Evolutionary conservation across 2,329 filamentous ascomycete species (phyloP), one percentile per base, ranked within the genome.

Genomic region (Blastomyces silverae): DNA sequence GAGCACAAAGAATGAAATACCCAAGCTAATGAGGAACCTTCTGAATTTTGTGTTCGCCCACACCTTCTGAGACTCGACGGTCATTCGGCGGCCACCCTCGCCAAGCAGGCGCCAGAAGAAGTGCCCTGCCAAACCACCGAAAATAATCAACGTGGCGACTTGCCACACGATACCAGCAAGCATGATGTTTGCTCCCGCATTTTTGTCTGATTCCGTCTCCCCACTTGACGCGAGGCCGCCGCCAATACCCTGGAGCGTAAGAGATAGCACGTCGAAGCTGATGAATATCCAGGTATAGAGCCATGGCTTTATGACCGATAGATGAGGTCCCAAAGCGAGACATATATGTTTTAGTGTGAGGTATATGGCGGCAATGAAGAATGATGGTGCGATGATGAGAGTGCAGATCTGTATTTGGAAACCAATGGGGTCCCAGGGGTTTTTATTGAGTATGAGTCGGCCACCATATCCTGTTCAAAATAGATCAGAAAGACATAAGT

Each of bases 131-230:
- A 84, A 76, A 31, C 69, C 42, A 58, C 83, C 80, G 78, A 89
- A 89, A 64, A 81, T 72, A 53, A 80, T 68, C 50, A 87, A 78
- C 2, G 84, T 85, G 66, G 81, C 74, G 50, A 88, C 86, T 70
- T 89, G 86, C 72, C 83, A 84, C n/a, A 79, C 73, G 0, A 89
- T 80, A 42, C 87, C 87, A 4, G 84, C 84, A n/a, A 89, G 80
- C 81, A 86, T 87, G 75, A 88, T 83, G 70, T 88, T 77, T 67
- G 83, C 80, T 22, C 85, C 87, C 0, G 71, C 69, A 0, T 75
- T 67, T 13, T 76, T 68, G n/a, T 73, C 72, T 39, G 4, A 58
- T 63, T 78, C 71, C 58, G 79, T 64, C 31, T 71, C 64, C 20
- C 80, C 77, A 15, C 77, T 72, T 8, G 81, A 78, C 28, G 83